phyloP scores from a whole-genome alignment of 495 filamentous ascomycete species.

The Melanomma pulvis-pyrius region DNA sequence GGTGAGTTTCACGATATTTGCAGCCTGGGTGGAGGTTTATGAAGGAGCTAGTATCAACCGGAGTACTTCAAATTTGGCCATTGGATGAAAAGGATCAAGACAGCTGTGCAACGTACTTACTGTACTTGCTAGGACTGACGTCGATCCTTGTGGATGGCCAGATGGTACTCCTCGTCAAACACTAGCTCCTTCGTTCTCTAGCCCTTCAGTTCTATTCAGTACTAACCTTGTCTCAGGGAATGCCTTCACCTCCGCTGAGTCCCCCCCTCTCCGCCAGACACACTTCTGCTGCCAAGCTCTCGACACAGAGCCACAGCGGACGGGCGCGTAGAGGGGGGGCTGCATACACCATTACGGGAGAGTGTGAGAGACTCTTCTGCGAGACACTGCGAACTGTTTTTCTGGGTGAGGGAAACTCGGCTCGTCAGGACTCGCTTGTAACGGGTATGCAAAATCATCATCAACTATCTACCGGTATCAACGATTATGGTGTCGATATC shows the following conservation, averaged over 20 bases:
- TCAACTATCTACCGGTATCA: constrained; percentile 4
- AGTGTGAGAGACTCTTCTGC: constrained; percentile 99
- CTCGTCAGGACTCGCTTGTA: constrained; percentile 71
- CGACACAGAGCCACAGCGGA: constrained; percentile 32
- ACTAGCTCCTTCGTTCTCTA: too few relatives aligned
- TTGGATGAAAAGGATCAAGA: too few relatives aligned
- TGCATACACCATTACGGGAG: constrained; percentile 92
- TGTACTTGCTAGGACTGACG: too few relatives aligned
- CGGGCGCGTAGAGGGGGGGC: constrained; percentile 77
- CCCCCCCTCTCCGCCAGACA: constrained; percentile 73
- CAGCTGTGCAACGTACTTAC: too few relatives aligned
- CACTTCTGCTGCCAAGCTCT: constrained; percentile 56
- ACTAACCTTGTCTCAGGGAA: constrained; percentile 48
- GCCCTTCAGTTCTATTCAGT: not conserved
- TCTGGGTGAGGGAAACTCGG: constrained; percentile 85
- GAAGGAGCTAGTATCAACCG: too few relatives aligned
- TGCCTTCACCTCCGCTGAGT: constrained; percentile 75
- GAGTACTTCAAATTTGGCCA: too few relatives aligned
- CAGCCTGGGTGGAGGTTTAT: not conserved
- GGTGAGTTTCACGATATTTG: constrained; percentile 26
- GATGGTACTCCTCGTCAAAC: too few relatives aligned
- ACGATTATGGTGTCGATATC: constrained; percentile 24
- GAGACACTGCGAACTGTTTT: constrained; percentile 88
- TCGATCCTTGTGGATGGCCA: too few relatives aligned
- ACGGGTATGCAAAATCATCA: constrained; percentile 53